Percentiles rank a stretch among this genome's conserved stretches.
Evolutionary conservation across 139 green algal species (phyloP).

Genomic region (Picochlorum sp.): DNA sequence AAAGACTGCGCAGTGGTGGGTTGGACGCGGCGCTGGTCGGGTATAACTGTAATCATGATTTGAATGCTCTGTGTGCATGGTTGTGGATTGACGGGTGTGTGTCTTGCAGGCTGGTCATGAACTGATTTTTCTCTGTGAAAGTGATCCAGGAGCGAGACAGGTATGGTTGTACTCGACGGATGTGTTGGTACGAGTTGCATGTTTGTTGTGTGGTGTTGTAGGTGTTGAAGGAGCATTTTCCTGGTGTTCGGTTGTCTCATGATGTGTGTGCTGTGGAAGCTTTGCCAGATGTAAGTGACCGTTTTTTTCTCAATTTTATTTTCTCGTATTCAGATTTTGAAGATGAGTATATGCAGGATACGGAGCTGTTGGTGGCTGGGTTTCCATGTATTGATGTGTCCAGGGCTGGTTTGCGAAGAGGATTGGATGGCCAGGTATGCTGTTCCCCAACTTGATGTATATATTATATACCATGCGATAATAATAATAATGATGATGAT

Average conservation of each 20-base stretch:
- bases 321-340: neutral
- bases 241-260: slow-evolving; percentile 14
- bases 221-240: slow-evolving; percentile 13
- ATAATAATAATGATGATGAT: neutral
- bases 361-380: slow-evolving; percentile 70
- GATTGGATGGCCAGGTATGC: slow-evolving; percentile 41
- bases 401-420: slow-evolving; percentile 51
- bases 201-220: slow-evolving; percentile 16
- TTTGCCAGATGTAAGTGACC: slow-evolving; percentile 18
- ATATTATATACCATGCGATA: neutral
- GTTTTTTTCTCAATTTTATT: neutral
- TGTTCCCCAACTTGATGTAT: neutral
- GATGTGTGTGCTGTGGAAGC: slow-evolving; percentile 19
- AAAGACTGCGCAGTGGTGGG: too few species aligned
- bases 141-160: slow-evolving; percentile 67
- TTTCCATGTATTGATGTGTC: slow-evolving; percentile 87
- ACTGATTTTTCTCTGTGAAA: slow-evolving; percentile 73
- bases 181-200: neutral
- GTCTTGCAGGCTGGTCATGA: slow-evolving; percentile 62
- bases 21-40: neutral
- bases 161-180: slow-evolving; percentile 13
- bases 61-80: too few species aligned
- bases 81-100: neutral
- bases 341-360: slow-evolving; percentile 34
- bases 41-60: neutral